Base-by-base conservation (phyloP, 2,329 filamentous ascomycete species). In the Mycosphaerella sp. region DNA sequence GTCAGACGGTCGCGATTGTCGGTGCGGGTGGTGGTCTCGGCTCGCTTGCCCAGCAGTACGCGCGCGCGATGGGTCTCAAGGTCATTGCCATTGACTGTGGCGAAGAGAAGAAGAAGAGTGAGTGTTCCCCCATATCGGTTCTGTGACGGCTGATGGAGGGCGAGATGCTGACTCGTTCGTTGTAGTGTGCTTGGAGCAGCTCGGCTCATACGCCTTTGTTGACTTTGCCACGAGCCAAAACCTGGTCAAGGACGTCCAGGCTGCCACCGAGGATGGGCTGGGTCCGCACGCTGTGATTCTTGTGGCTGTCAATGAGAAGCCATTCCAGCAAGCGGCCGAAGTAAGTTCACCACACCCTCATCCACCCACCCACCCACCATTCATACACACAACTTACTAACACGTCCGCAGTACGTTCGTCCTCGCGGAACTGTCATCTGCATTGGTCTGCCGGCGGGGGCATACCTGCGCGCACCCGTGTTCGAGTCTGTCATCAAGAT, bases 281-380 rank as follows among this genome's bases (percentile, higher is more conserved):
- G 92, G 92, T 49, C 90, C 91, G 4, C 87, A 95, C 66, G 91
- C 89, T 39, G 90, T 92, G 58, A 78, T 96, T 62, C 79, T 96
- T 43, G 82, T 96, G 57, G 91, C 92, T 58, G 90, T 89, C 49
- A 81, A 78, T 64, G 91, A 96, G 80, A 89, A 86, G 78, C 92
- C 92, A 51, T 96, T 96, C 84, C 89, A 95, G 76, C 91, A 96
- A 76, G 92, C 92, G 41, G 84, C 88, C 45, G 84, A 80, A 66
- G 66, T 69, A 54, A 57, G 64, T 59, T 17, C 11, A 39, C 40
- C 26, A 29, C 26, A 29, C 26, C 4, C 26, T 2, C 2, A 26
- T 26, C 4, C 26, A 26, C 4, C 4, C 26, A 26, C 6, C 4
- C 26, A 29, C 26, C 5, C 11, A 9, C 14, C 14, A 23, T n/a